These are phyloP conservation scores for Verbena officinalis DNA, from an alignment of 257 asterid genomes.

Conservation along the genomic window DNA sequence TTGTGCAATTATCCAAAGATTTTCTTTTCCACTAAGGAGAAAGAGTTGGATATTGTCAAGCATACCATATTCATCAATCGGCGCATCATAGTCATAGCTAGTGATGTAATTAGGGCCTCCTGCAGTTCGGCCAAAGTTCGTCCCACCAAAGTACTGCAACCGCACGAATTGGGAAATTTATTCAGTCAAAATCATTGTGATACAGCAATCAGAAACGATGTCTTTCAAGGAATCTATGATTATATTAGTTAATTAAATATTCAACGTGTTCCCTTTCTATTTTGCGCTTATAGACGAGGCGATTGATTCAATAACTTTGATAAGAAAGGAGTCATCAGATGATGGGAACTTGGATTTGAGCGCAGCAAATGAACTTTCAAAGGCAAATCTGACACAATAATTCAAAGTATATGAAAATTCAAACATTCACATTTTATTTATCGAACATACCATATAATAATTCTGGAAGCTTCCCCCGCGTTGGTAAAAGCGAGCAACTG, in stretches of 20 bases:
- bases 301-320: neutral
- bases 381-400: neutral
- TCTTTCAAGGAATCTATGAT: conserved; percentile 1
- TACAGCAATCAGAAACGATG: conserved; percentile 5
- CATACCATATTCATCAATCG: conserved; percentile 92
- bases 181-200: conserved; percentile 20
- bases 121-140: conserved; percentile 90
- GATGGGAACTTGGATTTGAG: neutral
- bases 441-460: conserved; percentile 81
- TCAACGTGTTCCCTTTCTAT: no score
- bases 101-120: conserved; percentile 94
- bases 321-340: neutral
- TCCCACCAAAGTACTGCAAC: conserved; percentile 94
- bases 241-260: no score
- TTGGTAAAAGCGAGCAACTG: conserved; percentile 96
- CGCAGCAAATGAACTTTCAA: neutral
- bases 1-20: no score
- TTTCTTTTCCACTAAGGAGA: neutral
- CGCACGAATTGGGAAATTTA: conserved; percentile 34
- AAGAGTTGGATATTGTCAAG: conserved; percentile 14
- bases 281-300: no score
- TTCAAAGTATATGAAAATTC: conserved; percentile 9
- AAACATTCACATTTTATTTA: conserved; percentile 2
- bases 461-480: conserved; percentile 96
- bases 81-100: conserved; percentile 97